Percentiles rank a stretch among this genome's conserved stretches.
These are phyloP conservation scores for Chimonanthus salicifolius DNA, from an alignment of 164 flowering plant genomes.

Conservation along the genomic window DNA sequence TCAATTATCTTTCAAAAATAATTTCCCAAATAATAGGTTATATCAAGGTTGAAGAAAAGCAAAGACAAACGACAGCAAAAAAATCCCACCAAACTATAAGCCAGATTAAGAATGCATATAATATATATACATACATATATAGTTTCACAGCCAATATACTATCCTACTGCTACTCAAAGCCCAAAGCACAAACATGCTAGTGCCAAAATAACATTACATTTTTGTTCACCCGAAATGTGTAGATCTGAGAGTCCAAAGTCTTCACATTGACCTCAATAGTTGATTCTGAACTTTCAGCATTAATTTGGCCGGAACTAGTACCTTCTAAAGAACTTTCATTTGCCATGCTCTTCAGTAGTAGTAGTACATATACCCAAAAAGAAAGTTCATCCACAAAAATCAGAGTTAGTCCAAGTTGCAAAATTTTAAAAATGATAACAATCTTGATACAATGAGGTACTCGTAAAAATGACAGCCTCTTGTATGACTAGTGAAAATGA, in stretches of 20 bases:
- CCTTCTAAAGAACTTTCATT: conserved; percentile 42
- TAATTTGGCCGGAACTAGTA: conserved; percentile 39
- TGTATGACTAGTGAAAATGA: background rate
- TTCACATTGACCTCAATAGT: conserved; percentile 76
- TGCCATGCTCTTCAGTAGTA: conserved; percentile 41
- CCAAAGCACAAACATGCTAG: no score
- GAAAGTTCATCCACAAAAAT: background rate
- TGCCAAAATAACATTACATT: conserved; percentile 41
- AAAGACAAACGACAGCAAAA: no score
- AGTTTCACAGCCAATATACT: no score
- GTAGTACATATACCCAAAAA: background rate
- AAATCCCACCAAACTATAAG: no score
- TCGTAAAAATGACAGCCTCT: background rate
- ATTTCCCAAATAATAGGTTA: no score
- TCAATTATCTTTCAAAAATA: no score
- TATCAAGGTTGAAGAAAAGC: no score
- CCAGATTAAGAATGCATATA: no score
- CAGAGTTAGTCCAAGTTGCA: background rate
- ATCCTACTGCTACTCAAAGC: no score
- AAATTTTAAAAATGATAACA: background rate
- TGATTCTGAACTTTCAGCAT: conserved; percentile 46
- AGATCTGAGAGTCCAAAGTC: conserved; percentile 83
- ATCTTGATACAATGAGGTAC: background rate
- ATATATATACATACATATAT: no score
- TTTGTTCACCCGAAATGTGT: conserved; percentile 57